A percentile compares a stretch with the other conserved stretches of the same genome.
Conservation (phyloP, 371 early-diverging fungal genomes). For the Ecytonucleospora hepatopenaei region DNA sequence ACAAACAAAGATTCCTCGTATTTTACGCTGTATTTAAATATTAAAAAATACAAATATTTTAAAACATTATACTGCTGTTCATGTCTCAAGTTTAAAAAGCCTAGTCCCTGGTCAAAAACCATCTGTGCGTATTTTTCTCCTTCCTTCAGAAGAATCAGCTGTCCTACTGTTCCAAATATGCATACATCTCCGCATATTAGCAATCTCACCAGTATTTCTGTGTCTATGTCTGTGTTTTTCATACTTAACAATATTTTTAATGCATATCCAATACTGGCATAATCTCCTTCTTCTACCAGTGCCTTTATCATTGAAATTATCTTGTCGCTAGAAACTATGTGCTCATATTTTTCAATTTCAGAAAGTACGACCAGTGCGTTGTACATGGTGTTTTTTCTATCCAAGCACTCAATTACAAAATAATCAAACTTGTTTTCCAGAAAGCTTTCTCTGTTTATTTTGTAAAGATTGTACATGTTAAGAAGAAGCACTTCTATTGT, state of each 20-base stretch:
- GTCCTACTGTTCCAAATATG: conserved; percentile 11
- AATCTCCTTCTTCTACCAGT: not conserved
- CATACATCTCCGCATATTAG: conserved; percentile 2
- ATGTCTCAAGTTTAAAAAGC: conserved; percentile 10
- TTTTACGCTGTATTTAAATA: conserved; percentile 11
- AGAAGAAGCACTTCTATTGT: not conserved
- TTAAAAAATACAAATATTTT: conserved; percentile 15
- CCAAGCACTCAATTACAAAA: not conserved
- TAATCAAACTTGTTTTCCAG: conserved; percentile 6
- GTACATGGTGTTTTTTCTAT: conserved; percentile 3
- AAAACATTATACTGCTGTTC: conserved; percentile 38
- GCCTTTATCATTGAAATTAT: conserved; percentile 1
- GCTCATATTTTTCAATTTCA: conserved; percentile 11
- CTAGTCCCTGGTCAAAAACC: conserved; percentile 20
- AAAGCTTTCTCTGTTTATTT: conserved; percentile 15
- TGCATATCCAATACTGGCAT: not conserved
- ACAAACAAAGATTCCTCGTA: not conserved
- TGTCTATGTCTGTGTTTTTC: not conserved
- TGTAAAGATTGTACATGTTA: conserved; percentile 6
- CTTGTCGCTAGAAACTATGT: conserved; percentile 4
- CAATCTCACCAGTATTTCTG: not conserved
- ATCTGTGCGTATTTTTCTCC: not conserved
- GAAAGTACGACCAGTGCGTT: conserved; percentile 9
- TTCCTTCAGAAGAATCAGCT: not conserved
- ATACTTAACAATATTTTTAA: conserved; percentile 14